Base-by-base conservation (phyloP, 352 stramenopile genomes). In the Pythium aphanidermatum region DNA sequence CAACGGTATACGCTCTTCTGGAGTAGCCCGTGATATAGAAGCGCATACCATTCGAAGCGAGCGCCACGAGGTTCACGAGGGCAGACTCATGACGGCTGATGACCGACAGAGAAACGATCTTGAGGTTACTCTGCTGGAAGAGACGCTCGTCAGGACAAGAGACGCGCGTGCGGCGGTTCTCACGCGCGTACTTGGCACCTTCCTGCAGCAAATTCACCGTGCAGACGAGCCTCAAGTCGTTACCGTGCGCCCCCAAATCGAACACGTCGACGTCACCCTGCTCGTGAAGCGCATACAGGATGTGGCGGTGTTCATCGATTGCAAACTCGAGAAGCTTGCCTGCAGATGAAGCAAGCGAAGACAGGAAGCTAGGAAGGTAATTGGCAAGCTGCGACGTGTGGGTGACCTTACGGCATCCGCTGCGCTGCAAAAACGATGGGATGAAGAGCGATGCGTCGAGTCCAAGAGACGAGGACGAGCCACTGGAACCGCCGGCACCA, bases 1-100 rank as follows among this genome's bases (percentile, higher is more conserved):
- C 66, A 8, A 68, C 58, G 20, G 63, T 64, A 39, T 76, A 68
- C 16, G 75, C 63, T 11, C 73, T 63, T 5, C 77, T 64, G n/a
- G 83, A 86, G 39, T 97, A 84, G 0, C 72, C 86, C 0, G 89
- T 95, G 16, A 98, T 59, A 60, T 97, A 98, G 37, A 97, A 96
- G 32, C 94, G 81, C 29, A 98, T 84, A n/a, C 92, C 92, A 35
- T 93, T 95, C 6, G 86, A 89, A 6, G 87, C 95, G 11, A 97
- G 65, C 11, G 88, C 92, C 8, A 98, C 75, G n/a, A 97, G 68
- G 26, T 82, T 96, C n/a, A 98, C 72, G 11, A 84, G 74, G 38
- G 79, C 70, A 13, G 79, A 92, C 50, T 94, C 82, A 19, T 84
- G 68, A 0, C 73, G 74, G 24, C 67, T 51, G 0, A 94, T 68